Evolutionary conservation across 1,139 yeast species (phyloP).

Genomic region (Lodderomyces elongisporus): DNA sequence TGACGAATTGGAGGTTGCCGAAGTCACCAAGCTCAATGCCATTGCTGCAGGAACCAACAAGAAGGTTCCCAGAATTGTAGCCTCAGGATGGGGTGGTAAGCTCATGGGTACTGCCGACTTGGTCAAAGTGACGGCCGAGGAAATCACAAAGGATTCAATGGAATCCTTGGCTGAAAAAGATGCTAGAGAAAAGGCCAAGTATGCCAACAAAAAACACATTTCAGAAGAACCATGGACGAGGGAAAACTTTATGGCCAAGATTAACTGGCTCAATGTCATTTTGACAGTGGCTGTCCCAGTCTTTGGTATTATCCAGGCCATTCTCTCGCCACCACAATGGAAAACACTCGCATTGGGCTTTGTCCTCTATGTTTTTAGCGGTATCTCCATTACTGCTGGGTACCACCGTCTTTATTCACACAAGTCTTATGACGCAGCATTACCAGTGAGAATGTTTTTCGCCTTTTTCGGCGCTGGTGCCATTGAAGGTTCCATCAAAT

Average conservation of each 20-base stretch:
- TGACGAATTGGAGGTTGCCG: conserved; percentile 47
- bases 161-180: conserved; percentile 51
- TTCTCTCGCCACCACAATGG: conserved; percentile 45
- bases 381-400: conserved; percentile 88
- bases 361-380: conserved; percentile 63
- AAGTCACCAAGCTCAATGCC: conserved; percentile 71
- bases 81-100: conserved; percentile 71
- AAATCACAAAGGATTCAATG: conserved; percentile 51
- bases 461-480: conserved; percentile 93
- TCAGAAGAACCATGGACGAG: conserved; percentile 90
- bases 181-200: conserved; percentile 45
- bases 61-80: conserved; percentile 63
- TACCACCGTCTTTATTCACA: conserved; percentile 77
- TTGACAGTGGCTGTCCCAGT: conserved; percentile 70
- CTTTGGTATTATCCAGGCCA: conserved; percentile 53
- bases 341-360: conserved; percentile 62
- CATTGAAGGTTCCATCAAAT: conserved; percentile 93
- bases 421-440: conserved; percentile 72
- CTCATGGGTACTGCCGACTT: conserved; percentile 77
- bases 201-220: conserved; percentile 57
- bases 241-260: conserved; percentile 77
- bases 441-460: conserved; percentile 65
- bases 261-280: conserved; percentile 90
- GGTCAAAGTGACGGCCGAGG: conserved; percentile 62
- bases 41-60: conserved; percentile 86